A percentile compares a stretch with the other conserved stretches of the same genome.
These are phyloP conservation scores for Neofusicoccum umdonicola DNA, from an alignment of 2,329 filamentous ascomycete species.

Conservation along the genomic window DNA sequence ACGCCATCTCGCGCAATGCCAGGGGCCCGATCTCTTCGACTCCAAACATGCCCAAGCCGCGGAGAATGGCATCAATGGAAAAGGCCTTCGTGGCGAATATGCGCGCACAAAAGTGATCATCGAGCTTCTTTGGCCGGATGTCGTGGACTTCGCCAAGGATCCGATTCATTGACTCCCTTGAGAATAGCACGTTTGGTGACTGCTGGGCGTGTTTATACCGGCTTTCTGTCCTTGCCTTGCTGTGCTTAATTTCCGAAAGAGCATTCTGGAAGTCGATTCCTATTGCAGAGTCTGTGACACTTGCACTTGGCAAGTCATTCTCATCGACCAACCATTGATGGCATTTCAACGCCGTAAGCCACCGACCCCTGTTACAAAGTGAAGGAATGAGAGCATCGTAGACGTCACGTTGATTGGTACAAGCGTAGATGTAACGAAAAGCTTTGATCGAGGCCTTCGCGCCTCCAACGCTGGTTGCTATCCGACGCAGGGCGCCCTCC, in stretches of 20 bases:
- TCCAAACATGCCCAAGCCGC: constrained; percentile 67
- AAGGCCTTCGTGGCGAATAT: constrained; percentile 78
- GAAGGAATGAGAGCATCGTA: constrained; percentile 40
- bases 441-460: constrained; percentile 23
- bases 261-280: background rate
- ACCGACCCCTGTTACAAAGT: background rate
- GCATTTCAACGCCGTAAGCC: background rate
- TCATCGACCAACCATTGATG: background rate
- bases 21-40: constrained; percentile 70
- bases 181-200: background rate
- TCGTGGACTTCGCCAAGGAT: constrained; percentile 34
- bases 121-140: constrained; percentile 40
- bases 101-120: constrained; percentile 70
- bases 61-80: constrained; percentile 68
- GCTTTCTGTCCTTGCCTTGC: background rate
- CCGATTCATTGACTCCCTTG: constrained; percentile 23
- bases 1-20: constrained; percentile 73
- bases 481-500: background rate
- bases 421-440: constrained; percentile 39
- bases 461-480: background rate
- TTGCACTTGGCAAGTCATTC: background rate
- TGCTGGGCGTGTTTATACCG: background rate
- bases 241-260: background rate
- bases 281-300: background rate
- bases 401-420: constrained; percentile 35